Evolutionary conservation across 139 green algal genomes (phyloP).

Genomic region (Chlamydomonas schloesseri): DNA sequence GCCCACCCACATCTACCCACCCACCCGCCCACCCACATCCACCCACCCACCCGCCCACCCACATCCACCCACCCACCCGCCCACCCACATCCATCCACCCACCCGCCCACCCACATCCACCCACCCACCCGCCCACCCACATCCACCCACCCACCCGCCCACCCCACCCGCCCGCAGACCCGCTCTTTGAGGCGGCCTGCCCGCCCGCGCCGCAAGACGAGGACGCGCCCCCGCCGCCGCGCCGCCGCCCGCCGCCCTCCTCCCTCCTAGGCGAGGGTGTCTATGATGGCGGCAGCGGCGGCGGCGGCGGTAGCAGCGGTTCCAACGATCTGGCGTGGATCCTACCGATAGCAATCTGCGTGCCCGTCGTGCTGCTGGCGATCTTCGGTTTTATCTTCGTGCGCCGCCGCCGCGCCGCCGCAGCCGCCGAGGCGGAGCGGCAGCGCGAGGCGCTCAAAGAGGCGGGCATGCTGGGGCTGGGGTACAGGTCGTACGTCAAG

Average conservation of each 20-base stretch:
- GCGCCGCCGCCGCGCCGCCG: no score
- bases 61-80: no score
- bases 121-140: no score
- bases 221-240: background rate
- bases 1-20: no score
- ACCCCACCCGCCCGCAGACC: no score
- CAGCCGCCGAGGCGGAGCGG: background rate
- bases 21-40: no score
- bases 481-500: background rate
- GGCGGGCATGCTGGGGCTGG: background rate
- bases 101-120: no score
- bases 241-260: background rate
- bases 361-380: background rate
- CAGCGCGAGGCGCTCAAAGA: background rate
- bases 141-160: no score
- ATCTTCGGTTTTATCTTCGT: background rate
- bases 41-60: no score
- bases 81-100: no score
- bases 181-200: background rate
- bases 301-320: background rate
- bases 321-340: background rate
- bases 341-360: background rate
- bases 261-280: background rate
- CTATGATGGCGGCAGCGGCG: background rate
- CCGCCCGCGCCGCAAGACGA: background rate